These are phyloP conservation scores for Stylosanthes scabra DNA, from an alignment of 331 rosid species.

Conservation along the genomic window DNA sequence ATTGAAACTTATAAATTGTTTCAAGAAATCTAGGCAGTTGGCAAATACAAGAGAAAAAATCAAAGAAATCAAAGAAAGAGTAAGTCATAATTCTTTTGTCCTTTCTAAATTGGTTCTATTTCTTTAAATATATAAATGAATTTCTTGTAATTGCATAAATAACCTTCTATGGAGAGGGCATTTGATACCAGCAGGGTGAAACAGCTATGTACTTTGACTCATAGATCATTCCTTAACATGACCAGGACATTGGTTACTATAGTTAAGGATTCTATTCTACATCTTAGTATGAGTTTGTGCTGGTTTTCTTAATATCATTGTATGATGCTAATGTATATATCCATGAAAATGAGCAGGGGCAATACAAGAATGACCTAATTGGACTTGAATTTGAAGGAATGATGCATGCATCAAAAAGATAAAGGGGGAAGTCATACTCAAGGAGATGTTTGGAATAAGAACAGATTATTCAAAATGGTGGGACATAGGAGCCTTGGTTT, in stretches of 20 bases:
- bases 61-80: slow-evolving; percentile 14
- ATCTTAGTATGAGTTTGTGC: neutral
- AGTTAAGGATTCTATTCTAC: slow-evolving; percentile 41
- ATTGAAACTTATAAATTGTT: slow-evolving; percentile 14
- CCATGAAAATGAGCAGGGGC: slow-evolving; percentile 22
- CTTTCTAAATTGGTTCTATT: neutral
- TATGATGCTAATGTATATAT: slow-evolving; percentile 5
- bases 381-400: slow-evolving; percentile 42
- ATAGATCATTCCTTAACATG: slow-evolving; percentile 47
- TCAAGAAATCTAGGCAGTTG: slow-evolving; percentile 17
- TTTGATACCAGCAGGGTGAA: slow-evolving; percentile 29
- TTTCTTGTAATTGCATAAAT: slow-evolving; percentile 32
- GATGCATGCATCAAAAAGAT: slow-evolving; percentile 32
- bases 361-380: slow-evolving; percentile 40
- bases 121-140: neutral
- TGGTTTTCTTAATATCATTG: slow-evolving; percentile 42
- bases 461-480: slow-evolving; percentile 40
- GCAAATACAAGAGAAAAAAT: slow-evolving; percentile 23
- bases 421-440: slow-evolving; percentile 39
- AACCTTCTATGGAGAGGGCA: slow-evolving; percentile 1
- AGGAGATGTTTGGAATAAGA: slow-evolving; percentile 6
- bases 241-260: slow-evolving; percentile 47
- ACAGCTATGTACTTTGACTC: slow-evolving; percentile 39
- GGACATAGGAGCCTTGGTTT: slow-evolving; percentile 30
- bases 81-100: neutral